phyloP scores from a whole-genome alignment of 169 alveolate species.

The Toxoplasma gondii region DNA sequence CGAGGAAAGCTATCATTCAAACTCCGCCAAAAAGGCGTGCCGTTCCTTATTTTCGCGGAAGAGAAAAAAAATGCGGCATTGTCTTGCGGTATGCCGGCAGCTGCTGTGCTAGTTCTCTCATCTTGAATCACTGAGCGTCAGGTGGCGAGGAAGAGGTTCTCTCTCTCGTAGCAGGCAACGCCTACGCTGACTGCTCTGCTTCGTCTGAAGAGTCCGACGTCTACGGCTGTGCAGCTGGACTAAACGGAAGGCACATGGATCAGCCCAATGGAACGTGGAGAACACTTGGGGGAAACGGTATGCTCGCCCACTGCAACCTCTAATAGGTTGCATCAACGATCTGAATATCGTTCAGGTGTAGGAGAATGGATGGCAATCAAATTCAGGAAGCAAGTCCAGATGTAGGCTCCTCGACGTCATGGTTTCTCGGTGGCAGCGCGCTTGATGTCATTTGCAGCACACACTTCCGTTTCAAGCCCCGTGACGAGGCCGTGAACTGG shows the following conservation, averaged over 20 bases:
- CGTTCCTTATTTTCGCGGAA: slow-evolving; percentile 42
- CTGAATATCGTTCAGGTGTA: slow-evolving; percentile 16
- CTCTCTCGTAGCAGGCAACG: slow-evolving; percentile 53
- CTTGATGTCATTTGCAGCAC: slow-evolving; percentile 51
- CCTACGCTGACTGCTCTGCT: slow-evolving; percentile 35
- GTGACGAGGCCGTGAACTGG: slow-evolving; percentile 65
- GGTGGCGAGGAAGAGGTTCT: slow-evolving; percentile 65
- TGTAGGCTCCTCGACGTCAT: not conserved
- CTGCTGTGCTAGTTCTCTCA: not conserved
- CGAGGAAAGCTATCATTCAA: slow-evolving; percentile 37
- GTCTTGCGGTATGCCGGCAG: slow-evolving; percentile 27
- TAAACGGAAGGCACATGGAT: slow-evolving; percentile 62
- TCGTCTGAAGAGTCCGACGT: slow-evolving; percentile 47
- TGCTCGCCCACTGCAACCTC: not conserved
- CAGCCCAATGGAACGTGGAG: slow-evolving; percentile 49
- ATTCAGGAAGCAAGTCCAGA: slow-evolving; percentile 55
- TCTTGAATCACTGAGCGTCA: not conserved
- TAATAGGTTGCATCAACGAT: not conserved
- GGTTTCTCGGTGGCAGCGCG: not conserved
- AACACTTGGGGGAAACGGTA: slow-evolving; percentile 64
- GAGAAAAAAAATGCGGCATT: not conserved
- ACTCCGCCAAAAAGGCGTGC: slow-evolving; percentile 9
- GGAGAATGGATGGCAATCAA: slow-evolving; percentile 41
- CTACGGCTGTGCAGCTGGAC: slow-evolving; percentile 54
- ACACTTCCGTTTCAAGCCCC: slow-evolving; percentile 67